phyloP scores from a whole-genome alignment of 768 basidiomycete genomes.

The Tylopilus felleus region DNA sequence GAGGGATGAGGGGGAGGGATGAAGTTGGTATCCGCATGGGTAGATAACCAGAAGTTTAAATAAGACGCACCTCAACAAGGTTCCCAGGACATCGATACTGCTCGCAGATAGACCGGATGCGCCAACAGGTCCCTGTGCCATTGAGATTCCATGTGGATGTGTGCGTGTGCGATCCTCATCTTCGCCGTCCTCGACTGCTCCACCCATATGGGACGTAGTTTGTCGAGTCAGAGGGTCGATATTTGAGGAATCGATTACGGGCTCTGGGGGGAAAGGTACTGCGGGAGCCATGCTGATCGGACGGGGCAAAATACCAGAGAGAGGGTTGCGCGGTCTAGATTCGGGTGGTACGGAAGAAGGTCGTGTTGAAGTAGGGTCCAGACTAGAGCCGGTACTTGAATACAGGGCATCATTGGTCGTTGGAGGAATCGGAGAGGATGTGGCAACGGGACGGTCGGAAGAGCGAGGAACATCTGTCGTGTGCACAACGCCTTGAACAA shows the following conservation, averaged over 20 bases:
- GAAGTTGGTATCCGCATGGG: background rate
- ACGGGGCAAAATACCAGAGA: constrained; percentile 41
- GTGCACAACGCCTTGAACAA: constrained; percentile 81
- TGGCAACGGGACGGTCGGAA: constrained; percentile 20
- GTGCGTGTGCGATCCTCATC: constrained; percentile 15
- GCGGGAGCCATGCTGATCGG: constrained; percentile 31
- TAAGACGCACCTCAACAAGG: constrained; percentile 64
- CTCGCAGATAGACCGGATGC: constrained; percentile 54
- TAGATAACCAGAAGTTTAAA: background rate
- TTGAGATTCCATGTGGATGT: constrained; percentile 24
- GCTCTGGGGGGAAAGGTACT: constrained; percentile 10
- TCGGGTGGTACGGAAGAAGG: constrained; percentile 28
- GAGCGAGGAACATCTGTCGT: constrained; percentile 61
- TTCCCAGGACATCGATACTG: constrained; percentile 80
- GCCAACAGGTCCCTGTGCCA: constrained; percentile 25
- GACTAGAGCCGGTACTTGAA: constrained; percentile 6
- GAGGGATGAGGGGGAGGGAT: background rate
- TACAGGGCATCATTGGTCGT: constrained; percentile 3
- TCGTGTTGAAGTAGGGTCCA: constrained; percentile 7
- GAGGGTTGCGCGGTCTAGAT: constrained; percentile 32
- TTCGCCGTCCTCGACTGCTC: constrained; percentile 10
- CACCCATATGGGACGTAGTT: background rate
- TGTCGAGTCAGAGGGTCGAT: constrained; percentile 5
- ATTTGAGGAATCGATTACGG: constrained; percentile 1
- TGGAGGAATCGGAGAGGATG: constrained; percentile 7